Percentiles rank a stretch among this genome's conserved stretches.
Evolutionary conservation across 129 eudicot genomes (phyloP).

Genomic region (Flaveria trinervia): DNA sequence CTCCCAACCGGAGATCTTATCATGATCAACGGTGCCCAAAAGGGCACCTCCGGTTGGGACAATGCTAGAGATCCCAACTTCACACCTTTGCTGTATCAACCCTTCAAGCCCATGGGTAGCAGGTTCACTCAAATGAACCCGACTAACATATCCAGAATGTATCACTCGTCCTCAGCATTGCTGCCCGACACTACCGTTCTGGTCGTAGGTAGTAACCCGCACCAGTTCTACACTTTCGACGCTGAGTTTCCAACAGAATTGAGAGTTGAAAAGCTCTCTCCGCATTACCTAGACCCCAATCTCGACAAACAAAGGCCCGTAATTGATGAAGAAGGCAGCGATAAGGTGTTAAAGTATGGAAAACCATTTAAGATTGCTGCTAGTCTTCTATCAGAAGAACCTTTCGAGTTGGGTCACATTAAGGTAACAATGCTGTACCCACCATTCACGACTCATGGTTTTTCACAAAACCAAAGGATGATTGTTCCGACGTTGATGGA

Average conservation of each 20-base stretch:
- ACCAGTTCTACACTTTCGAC: constrained; percentile 40
- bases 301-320: constrained; percentile 33
- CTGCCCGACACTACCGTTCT: constrained; percentile 57
- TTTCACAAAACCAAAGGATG: constrained; percentile 67
- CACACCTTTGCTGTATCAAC: constrained; percentile 53
- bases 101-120: constrained; percentile 41
- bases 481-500: constrained; percentile 26
- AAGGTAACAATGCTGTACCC: constrained; percentile 62
- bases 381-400: neutral
- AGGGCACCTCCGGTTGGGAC: constrained; percentile 76
- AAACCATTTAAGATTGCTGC: constrained; percentile 21
- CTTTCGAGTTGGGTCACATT: constrained; percentile 12
- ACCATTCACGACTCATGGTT: constrained; percentile 84
- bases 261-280: constrained; percentile 68
- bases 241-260: constrained; percentile 58
- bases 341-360: constrained; percentile 47
- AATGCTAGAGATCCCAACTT: constrained; percentile 60
- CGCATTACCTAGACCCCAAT: constrained; percentile 56
- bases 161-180: constrained; percentile 67
- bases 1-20: constrained; percentile 79
- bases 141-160: constrained; percentile 64
- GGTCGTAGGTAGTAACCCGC: constrained; percentile 79
- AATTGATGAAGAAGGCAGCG: constrained; percentile 9
- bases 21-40: constrained; percentile 67
- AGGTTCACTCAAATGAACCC: constrained; percentile 50